Percentiles rank a stretch among this genome's conserved stretches.
Conservation (phyloP, 306 rosid genomes). For the Sesbania bispinosa region DNA sequence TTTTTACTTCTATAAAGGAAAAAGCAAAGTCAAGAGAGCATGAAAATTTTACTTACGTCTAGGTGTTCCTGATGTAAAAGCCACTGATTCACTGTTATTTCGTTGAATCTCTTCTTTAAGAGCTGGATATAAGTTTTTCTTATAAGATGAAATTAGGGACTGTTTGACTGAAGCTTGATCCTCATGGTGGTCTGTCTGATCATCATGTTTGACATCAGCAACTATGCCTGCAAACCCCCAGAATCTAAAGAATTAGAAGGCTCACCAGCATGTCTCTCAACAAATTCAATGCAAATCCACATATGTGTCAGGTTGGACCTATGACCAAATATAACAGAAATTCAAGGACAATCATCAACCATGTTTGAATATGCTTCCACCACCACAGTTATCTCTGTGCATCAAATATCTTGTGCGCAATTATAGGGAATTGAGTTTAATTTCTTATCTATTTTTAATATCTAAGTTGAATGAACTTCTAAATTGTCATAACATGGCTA, state of each 20-base stretch:
- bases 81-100: constrained; percentile 15
- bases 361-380: background rate
- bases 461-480: background rate
- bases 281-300: background rate
- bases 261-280: background rate
- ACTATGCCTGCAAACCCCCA: constrained; percentile 53
- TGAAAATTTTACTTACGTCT: constrained; percentile 45
- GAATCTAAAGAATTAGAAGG: background rate
- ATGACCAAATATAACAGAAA: background rate
- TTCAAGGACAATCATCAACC: background rate
- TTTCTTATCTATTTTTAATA: constrained; percentile 1
- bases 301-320: background rate
- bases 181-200: constrained; percentile 50
- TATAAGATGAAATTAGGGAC: constrained; percentile 63
- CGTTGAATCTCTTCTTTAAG: constrained; percentile 66
- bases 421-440: background rate
- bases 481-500: background rate
- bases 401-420: background rate
- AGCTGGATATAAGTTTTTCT: constrained; percentile 58
- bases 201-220: constrained; percentile 63
- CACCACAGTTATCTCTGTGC: background rate
- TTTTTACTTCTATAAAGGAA: background rate
- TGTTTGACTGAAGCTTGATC: constrained; percentile 70
- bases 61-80: constrained; percentile 38
- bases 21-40: too few relatives aligned